Conservation (phyloP, 2,329 filamentous ascomycete species). For the Akanthomyces uredinophilus region DNA sequence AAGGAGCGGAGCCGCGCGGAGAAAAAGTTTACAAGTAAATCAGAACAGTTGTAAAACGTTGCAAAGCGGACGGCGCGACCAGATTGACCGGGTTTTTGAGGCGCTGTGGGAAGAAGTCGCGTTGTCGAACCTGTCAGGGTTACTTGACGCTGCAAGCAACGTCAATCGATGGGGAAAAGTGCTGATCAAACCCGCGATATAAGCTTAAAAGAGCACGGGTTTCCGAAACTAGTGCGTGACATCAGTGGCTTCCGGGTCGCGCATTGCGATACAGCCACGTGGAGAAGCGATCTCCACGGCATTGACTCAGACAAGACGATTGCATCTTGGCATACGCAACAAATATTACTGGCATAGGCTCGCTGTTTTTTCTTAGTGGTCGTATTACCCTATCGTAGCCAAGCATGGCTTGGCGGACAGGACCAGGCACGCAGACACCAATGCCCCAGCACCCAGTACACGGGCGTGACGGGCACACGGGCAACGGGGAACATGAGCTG, state of each 20-base stretch:
- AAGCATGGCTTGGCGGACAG: not conserved
- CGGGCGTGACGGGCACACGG: too few species aligned
- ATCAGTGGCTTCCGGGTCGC: constrained; percentile 4
- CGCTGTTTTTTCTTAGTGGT: too few species aligned
- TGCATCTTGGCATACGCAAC: not conserved
- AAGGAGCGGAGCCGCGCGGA: not conserved
- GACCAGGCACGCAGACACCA: too few species aligned
- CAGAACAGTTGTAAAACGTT: too few species aligned
- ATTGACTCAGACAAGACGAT: not conserved
- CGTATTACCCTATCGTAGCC: too few species aligned
- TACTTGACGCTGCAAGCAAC: too few species aligned
- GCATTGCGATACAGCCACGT: not conserved
- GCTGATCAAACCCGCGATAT: constrained; percentile 8
- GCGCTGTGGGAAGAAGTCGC: not conserved
- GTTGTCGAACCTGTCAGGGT: too few species aligned
- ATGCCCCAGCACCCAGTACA: too few species aligned
- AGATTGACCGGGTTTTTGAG: too few species aligned
- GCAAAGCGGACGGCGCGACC: too few species aligned
- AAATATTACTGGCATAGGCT: not conserved
- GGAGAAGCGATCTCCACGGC: not conserved
- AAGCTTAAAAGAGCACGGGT: not conserved
- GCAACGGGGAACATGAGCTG: too few species aligned
- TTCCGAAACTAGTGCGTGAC: constrained; percentile 8
- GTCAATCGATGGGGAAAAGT: not conserved
- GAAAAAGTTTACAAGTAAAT: too few species aligned